phyloP scores from a whole-genome alignment of 768 basidiomycete genomes.

The Russula brevipes region DNA sequence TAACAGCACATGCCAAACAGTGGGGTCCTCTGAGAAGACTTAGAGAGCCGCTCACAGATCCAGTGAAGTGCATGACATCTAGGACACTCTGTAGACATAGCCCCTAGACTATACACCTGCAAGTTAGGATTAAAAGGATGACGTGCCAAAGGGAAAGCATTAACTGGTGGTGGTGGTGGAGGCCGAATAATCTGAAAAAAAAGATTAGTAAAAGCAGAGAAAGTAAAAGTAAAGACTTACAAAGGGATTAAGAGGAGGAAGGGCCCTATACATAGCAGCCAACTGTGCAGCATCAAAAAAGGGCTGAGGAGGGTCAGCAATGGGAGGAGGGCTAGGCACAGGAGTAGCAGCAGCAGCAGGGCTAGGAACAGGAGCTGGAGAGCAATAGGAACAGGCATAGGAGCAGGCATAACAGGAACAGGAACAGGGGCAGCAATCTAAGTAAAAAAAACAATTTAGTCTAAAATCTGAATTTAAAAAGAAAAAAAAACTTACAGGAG shows the following conservation, averaged over 20 bases:
- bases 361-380: too few species aligned
- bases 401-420: too few species aligned
- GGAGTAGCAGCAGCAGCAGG: background rate
- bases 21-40: background rate
- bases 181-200: too few species aligned
- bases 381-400: too few species aligned
- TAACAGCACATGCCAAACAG: conserved; percentile 5
- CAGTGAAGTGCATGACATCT: conserved; percentile 2
- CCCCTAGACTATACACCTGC: background rate
- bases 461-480: too few species aligned
- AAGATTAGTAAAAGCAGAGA: too few species aligned
- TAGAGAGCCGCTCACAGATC: background rate
- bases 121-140: background rate
- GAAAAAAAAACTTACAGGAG: background rate
- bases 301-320: background rate
- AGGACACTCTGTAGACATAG: background rate
- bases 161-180: background rate
- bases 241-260: background rate
- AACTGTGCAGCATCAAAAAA: background rate
- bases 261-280: background rate
- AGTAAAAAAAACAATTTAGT: too few species aligned
- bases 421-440: background rate
- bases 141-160: background rate
- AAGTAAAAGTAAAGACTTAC: too few species aligned
- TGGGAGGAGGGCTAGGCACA: background rate